Evolutionary conservation across 2,329 filamentous ascomycete genomes (phyloP).

Genomic region (Trichophyton benhamiae): DNA sequence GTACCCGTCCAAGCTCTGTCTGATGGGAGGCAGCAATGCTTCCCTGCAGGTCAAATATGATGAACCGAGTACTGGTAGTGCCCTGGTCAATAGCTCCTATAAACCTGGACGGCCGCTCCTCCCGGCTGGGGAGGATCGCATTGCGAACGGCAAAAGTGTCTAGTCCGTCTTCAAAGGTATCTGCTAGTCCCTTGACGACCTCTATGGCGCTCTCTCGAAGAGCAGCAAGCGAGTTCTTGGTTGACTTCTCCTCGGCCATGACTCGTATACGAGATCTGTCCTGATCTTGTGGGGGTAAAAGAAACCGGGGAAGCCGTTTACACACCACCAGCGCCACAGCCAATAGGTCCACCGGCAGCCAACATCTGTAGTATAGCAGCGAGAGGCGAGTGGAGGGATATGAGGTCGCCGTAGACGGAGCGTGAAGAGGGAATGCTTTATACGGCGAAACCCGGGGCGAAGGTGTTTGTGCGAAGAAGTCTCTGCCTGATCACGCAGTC

Average conservation of each 20-base stretch:
- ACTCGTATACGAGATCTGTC: not conserved
- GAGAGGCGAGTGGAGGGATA: not conserved
- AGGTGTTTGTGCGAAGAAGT: not conserved
- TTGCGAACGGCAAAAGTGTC: conserved; percentile 2
- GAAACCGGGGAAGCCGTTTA: not conserved
- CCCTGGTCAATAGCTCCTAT: conserved; percentile 85
- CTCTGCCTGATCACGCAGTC: not conserved
- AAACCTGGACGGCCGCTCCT: conserved; percentile 34
- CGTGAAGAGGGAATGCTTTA: not conserved
- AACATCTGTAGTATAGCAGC: too few species aligned
- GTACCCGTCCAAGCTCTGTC: conserved; percentile 73
- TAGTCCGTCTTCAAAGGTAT: not conserved
- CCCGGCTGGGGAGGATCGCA: not conserved
- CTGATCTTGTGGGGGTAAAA: too few species aligned
- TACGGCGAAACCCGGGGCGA: not conserved
- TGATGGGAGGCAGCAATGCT: conserved; percentile 72
- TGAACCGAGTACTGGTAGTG: conserved; percentile 77
- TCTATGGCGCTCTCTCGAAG: conserved; percentile 3
- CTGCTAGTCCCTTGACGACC: not conserved
- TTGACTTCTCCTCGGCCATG: not conserved
- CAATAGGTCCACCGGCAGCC: too few species aligned
- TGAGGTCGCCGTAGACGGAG: not conserved
- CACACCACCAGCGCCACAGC: too few species aligned
- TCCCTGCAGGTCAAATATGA: conserved; percentile 74
- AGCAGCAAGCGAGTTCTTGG: not conserved